phyloP scores from a whole-genome alignment of 768 basidiomycete species.

The Suillus variegatus region DNA sequence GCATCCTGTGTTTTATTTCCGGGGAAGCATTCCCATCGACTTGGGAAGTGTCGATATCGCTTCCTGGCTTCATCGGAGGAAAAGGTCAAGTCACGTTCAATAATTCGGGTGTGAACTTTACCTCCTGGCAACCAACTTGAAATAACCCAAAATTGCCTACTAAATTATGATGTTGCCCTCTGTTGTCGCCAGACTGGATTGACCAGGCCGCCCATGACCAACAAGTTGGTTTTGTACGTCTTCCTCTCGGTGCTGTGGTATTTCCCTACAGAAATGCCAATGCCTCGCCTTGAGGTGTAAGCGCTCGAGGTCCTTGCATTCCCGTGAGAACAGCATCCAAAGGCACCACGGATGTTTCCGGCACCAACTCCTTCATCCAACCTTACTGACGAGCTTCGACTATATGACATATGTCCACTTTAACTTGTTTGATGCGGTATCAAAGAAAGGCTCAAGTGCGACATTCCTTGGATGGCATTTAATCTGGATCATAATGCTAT shows the following conservation, averaged over 20 bases:
- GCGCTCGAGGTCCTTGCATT: neutral
- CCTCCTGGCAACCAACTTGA: neutral
- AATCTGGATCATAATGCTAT: neutral
- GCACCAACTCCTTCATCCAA: neutral
- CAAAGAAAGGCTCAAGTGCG: neutral
- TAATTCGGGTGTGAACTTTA: neutral
- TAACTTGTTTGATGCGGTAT: neutral
- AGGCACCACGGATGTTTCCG: slow-evolving; percentile 9
- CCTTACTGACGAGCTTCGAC: neutral
- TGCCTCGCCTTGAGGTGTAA: slow-evolving; percentile 5
- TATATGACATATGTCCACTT: neutral
- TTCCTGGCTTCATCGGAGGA: neutral
- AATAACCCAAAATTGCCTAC: neutral
- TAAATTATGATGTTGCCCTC: slow-evolving; percentile 28
- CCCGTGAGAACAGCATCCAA: slow-evolving; percentile 12
- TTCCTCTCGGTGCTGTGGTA: slow-evolving; percentile 4
- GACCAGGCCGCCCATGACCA: slow-evolving; percentile 45
- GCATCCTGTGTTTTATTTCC: slow-evolving; percentile 27
- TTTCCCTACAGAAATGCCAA: slow-evolving; percentile 9
- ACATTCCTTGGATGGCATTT: neutral
- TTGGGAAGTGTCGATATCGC: slow-evolving; percentile 17
- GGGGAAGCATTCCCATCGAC: slow-evolving; percentile 31
- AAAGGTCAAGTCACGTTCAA: neutral
- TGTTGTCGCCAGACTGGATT: slow-evolving; percentile 22
- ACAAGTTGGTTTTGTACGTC: neutral